Evolutionary conservation across 805 yeast genomes (phyloP).

Genomic region (Jamesozyma spencerorum): DNA sequence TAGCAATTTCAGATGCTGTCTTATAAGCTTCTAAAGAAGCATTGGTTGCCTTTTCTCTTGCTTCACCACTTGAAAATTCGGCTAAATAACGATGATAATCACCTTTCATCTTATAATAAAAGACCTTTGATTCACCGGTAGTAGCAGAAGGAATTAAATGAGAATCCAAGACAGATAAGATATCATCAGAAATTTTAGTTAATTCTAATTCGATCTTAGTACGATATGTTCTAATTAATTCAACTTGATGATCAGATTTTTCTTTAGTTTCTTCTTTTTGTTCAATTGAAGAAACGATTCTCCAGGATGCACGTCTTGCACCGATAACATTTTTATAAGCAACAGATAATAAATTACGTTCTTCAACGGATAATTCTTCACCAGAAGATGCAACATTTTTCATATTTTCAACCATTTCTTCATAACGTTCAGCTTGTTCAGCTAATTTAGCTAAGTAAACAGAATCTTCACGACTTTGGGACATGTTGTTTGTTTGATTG

Average conservation of each 20-base stretch:
- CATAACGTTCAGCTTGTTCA: conserved; percentile 97
- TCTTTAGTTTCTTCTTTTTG: conserved; percentile 95
- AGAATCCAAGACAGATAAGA: conserved; percentile 70
- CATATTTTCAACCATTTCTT: conserved; percentile 97
- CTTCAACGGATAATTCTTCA: conserved; percentile 89
- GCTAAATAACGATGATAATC: conserved; percentile 97
- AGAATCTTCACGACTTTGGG: conserved; percentile 90
- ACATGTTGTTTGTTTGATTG: conserved; percentile 34
- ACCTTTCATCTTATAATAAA: conserved; percentile 97
- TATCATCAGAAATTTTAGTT: conserved; percentile 85
- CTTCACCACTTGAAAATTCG: conserved; percentile 82
- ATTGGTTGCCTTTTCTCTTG: conserved; percentile 85
- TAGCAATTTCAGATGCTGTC: conserved; percentile 91
- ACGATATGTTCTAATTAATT: conserved; percentile 85
- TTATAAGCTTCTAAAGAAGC: conserved; percentile 86
- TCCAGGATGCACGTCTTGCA: conserved; percentile 97
- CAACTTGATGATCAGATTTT: conserved; percentile 68
- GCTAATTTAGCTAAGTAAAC: conserved; percentile 95
- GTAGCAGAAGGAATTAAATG: conserved; percentile 88
- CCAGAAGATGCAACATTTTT: conserved; percentile 91
- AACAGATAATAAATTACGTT: conserved; percentile 88
- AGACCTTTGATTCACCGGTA: conserved; percentile 92
- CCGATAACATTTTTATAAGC: conserved; percentile 97
- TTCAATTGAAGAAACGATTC: conserved; percentile 92
- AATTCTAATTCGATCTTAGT: conserved; percentile 85